Percentiles rank a stretch among this genome's conserved stretches.
phyloP scores from a whole-genome alignment of 495 filamentous ascomycete genomes.

The Achaetomiella virescens region DNA sequence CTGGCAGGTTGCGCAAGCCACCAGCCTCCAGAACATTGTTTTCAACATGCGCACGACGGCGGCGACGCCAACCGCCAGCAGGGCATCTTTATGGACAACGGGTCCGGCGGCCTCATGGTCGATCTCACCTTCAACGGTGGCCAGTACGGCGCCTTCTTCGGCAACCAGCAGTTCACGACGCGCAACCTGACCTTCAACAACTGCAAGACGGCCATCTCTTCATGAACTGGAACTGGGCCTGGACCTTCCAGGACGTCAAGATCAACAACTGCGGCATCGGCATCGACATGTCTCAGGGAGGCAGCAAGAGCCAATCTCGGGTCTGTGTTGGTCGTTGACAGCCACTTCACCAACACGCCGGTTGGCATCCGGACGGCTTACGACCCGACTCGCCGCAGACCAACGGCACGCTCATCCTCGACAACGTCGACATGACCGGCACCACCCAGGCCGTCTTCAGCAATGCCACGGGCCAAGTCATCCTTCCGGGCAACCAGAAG shows the following conservation, averaged over 20 bases:
- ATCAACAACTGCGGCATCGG: slow-evolving; percentile 56
- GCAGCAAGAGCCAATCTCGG: slow-evolving; percentile 60
- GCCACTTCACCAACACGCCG: slow-evolving; percentile 63
- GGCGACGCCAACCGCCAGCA: slow-evolving; percentile 66
- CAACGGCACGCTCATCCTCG: slow-evolving; percentile 73
- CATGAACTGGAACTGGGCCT: slow-evolving; percentile 95
- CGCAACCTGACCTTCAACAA: slow-evolving; percentile 86
- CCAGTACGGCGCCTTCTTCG: slow-evolving; percentile 74
- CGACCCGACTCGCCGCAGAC: slow-evolving; percentile 53
- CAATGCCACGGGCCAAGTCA: slow-evolving; percentile 50
- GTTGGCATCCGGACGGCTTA: slow-evolving; percentile 71
- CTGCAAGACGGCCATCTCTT: slow-evolving; percentile 83
- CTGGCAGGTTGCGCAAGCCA: slow-evolving; percentile 97
- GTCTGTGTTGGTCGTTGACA: slow-evolving; percentile 77
- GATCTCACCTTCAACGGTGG: slow-evolving; percentile 88
- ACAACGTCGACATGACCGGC: slow-evolving; percentile 74
- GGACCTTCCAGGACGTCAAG: slow-evolving; percentile 73
- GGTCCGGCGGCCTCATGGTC: slow-evolving; percentile 80
- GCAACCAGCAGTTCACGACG: slow-evolving; percentile 93
- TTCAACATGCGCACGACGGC: slow-evolving; percentile 81
- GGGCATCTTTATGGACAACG: slow-evolving; percentile 98
- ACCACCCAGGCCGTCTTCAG: slow-evolving; percentile 46
- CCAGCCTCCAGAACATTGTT: slow-evolving; percentile 80
- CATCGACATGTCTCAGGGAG: slow-evolving; percentile 64
- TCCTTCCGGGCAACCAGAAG: slow-evolving; percentile 66